phyloP scores from a whole-genome alignment of 2,329 filamentous ascomycete genomes.

The Capronia epimyces region DNA sequence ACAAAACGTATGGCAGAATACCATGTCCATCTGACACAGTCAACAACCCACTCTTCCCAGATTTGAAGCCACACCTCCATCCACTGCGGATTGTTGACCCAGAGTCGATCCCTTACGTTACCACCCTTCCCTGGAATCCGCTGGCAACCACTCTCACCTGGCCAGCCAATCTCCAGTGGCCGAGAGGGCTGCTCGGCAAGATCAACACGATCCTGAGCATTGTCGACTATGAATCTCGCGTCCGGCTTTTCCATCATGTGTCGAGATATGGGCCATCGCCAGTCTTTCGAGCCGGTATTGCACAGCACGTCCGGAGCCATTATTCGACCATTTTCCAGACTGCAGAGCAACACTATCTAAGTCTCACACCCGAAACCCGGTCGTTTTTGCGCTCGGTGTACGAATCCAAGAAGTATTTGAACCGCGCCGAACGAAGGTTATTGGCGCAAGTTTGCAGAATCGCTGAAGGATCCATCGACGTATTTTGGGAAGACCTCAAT shows the following conservation, averaged over 20 bases:
- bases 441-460: constrained; percentile 14
- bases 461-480: constrained; percentile 9
- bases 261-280: constrained; percentile 20
- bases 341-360: constrained; percentile 10
- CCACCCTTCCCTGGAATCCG: constrained; percentile 21
- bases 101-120: constrained; percentile 15
- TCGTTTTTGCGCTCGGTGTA: constrained; percentile 13
- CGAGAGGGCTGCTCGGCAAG: constrained; percentile 10
- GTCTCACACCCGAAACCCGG: constrained; percentile 16
- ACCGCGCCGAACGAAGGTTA: constrained; percentile 9
- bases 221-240: constrained; percentile 18
- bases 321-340: constrained; percentile 15
- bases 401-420: constrained; percentile 2
- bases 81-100: constrained; percentile 19
- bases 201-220: constrained; percentile 19
- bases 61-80: not conserved
- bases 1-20: constrained; percentile 2
- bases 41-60: not conserved
- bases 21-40: not conserved
- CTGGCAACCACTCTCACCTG: constrained; percentile 15
- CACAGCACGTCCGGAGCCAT: constrained; percentile 7
- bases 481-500: constrained; percentile 19
- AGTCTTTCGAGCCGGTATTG: constrained; percentile 17
- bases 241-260: constrained; percentile 21
- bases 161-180: constrained; percentile 6